Evolutionary conservation across 164 flowering plant species (phyloP).

Genomic region (Vitis labrusca): DNA sequence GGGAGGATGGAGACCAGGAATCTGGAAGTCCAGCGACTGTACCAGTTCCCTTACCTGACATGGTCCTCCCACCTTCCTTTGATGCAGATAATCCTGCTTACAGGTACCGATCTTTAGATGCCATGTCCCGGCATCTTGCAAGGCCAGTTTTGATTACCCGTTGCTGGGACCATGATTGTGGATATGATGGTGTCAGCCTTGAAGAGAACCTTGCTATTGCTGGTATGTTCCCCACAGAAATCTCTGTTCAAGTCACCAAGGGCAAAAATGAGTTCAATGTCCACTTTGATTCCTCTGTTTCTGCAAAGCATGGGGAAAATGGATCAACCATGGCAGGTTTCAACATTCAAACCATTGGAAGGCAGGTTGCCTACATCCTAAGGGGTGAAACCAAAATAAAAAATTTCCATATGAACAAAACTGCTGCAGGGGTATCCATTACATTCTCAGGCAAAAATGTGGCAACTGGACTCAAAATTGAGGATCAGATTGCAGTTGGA

Average conservation of each 20-base stretch:
- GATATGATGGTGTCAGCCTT: constrained; percentile 88
- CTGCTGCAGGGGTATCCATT: constrained; percentile 56
- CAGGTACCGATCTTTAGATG: constrained; percentile 83
- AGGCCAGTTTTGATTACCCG: constrained; percentile 88
- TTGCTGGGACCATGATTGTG: constrained; percentile 98
- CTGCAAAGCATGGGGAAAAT: constrained; percentile 76
- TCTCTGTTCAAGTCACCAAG: constrained; percentile 75
- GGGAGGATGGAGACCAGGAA: constrained; percentile 65
- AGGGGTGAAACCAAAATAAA: constrained; percentile 64
- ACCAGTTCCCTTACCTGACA: constrained; percentile 83
- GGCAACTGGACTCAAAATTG: constrained; percentile 65
- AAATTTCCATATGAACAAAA: constrained; percentile 54
- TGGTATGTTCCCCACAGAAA: constrained; percentile 55
- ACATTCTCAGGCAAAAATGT: constrained; percentile 66
- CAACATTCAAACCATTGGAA: constrained; percentile 83
- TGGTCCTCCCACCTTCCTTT: constrained; percentile 86
- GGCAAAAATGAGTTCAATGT: constrained; percentile 92
- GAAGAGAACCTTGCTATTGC: constrained; percentile 70
- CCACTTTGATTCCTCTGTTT: constrained; percentile 80
- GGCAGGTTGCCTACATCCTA: constrained; percentile 68
- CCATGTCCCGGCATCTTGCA: constrained; percentile 73
- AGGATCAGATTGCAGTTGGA: constrained; percentile 64
- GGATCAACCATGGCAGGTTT: constrained; percentile 83
- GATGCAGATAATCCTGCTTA: constrained; percentile 82
- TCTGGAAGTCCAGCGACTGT: constrained; percentile 73